Base-by-base conservation (phyloP, 768 basidiomycete species). In the Asterophora parasitica region DNA sequence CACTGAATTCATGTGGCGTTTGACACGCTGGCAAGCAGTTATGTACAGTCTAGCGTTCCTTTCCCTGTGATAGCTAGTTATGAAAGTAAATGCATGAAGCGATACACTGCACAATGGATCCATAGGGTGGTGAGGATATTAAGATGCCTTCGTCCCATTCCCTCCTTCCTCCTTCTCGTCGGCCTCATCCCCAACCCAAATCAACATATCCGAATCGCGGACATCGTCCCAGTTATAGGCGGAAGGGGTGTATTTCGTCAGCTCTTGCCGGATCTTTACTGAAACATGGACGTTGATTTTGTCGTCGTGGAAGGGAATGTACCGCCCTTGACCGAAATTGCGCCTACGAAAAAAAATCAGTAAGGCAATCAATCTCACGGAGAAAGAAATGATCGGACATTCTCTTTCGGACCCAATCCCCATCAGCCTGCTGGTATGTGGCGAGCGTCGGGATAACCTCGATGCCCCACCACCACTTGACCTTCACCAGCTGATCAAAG, bases 281-380 rank as follows among this genome's bases (percentile, higher is more conserved):
- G 61, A 58, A 6, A 44, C 38, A 46, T 64, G 62, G n/a, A 64
- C 58, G 34, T 54, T 46, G 38, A 62, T 45, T 36, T 55, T 37
- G 41, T 62, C 52, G 7, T 58, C 45, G 31, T 52, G 35, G 44
- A 61, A 59, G 12, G 61, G 62, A 16, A 64, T 61, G 43, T 61
- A 64, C 12, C 62, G 49, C n/a, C 62, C 62, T 47, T 53, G 58
- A 2, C 62, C 62, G 35, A 62, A 56, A 37, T 64, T 64, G 20
- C 58, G 57, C 58, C 62, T 64, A 36, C 10, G 15, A 13, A 27
- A 52, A 48, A n/a, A 35, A 19, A 28, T 42, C 4, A 23, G 30
- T 13, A 26, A 19, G 19, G 31, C 33, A 27, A 20, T 12, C 1
- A 30, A 10, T 31, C 30, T 12, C 34, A n/a, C 27, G 2, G 16